Evolutionary conservation across 1,284 basidiomycete species (phyloP).

Genomic region (Apiotrichum siamense): DNA sequence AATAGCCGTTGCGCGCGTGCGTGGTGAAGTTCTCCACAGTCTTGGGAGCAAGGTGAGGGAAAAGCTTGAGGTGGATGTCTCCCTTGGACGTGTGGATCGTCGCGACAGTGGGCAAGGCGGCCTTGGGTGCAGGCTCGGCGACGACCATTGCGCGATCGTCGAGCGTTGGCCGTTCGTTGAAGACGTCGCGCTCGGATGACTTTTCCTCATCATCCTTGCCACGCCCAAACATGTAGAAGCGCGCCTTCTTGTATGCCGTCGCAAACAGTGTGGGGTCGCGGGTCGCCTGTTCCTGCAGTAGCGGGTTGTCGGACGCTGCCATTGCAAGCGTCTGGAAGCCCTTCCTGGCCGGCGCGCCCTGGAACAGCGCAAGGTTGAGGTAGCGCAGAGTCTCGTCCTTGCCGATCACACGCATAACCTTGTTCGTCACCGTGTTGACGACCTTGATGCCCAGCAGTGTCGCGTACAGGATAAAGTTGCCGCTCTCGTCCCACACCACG

Average conservation of each 20-base stretch:
- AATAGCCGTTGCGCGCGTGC: constrained; percentile 83
- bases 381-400: constrained; percentile 93
- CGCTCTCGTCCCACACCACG: constrained; percentile 94
- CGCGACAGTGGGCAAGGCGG: constrained; percentile 55
- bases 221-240: constrained; percentile 97
- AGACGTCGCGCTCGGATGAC: constrained; percentile 87
- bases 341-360: constrained; percentile 86
- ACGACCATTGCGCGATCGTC: constrained; percentile 91
- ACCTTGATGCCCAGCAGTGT: constrained; percentile 95
- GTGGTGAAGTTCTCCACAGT: constrained; percentile 97
- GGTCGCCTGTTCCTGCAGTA: constrained; percentile 72
- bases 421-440: constrained; percentile 88
- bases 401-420: constrained; percentile 80
- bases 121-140: constrained; percentile 55
- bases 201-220: constrained; percentile 88
- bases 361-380: constrained; percentile 82
- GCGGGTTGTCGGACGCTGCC: constrained; percentile 90
- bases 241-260: constrained; percentile 82
- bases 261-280: constrained; percentile 90
- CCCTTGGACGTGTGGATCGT: constrained; percentile 94
- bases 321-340: constrained; percentile 79
- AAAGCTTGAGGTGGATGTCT: constrained; percentile 86
- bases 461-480: constrained; percentile 87
- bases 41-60: constrained; percentile 85
- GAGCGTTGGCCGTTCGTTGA: constrained; percentile 95